These are phyloP conservation scores for Arthrobotrys sinensis DNA, from an alignment of 2,329 filamentous ascomycete species.

Conservation along the genomic window DNA sequence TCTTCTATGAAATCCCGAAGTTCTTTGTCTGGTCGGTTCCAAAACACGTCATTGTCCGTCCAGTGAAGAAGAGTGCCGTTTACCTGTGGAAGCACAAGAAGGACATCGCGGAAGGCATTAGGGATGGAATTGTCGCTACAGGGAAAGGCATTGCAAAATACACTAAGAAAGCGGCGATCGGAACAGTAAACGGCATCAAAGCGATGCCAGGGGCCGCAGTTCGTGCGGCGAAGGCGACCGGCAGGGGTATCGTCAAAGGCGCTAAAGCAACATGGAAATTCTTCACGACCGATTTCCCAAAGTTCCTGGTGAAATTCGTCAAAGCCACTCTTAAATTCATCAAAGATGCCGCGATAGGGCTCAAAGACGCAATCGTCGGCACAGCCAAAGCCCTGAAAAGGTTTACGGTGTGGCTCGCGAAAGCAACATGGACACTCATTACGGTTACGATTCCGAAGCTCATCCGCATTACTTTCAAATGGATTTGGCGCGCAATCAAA, in stretches of 20 bases:
- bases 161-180: slow-evolving; percentile 34
- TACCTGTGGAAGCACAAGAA: slow-evolving; percentile 56
- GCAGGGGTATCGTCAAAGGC: slow-evolving; percentile 24
- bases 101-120: slow-evolving; percentile 44
- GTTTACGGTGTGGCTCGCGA: slow-evolving; percentile 38
- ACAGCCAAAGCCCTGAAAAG: slow-evolving; percentile 41
- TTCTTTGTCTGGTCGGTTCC: slow-evolving; percentile 56
- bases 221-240: slow-evolving; percentile 38
- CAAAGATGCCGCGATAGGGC: slow-evolving; percentile 39
- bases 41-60: slow-evolving; percentile 48
- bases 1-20: slow-evolving; percentile 45
- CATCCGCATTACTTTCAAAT: slow-evolving; percentile 68
- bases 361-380: slow-evolving; percentile 32
- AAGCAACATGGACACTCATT: slow-evolving; percentile 36
- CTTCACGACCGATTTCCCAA: slow-evolving; percentile 41
- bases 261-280: slow-evolving; percentile 55
- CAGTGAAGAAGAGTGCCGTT: slow-evolving; percentile 1
- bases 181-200: slow-evolving; percentile 48
- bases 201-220: slow-evolving; percentile 34
- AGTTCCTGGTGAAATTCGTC: slow-evolving; percentile 24
- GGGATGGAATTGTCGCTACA: slow-evolving; percentile 27
- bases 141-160: slow-evolving; percentile 34
- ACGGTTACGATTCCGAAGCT: slow-evolving; percentile 64
- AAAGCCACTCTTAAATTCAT: slow-evolving; percentile 47
- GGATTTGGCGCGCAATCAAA: slow-evolving; percentile 65